These are phyloP conservation scores for Daldinia bambusicola DNA, from an alignment of 495 filamentous ascomycete genomes.

Conservation along the genomic window DNA sequence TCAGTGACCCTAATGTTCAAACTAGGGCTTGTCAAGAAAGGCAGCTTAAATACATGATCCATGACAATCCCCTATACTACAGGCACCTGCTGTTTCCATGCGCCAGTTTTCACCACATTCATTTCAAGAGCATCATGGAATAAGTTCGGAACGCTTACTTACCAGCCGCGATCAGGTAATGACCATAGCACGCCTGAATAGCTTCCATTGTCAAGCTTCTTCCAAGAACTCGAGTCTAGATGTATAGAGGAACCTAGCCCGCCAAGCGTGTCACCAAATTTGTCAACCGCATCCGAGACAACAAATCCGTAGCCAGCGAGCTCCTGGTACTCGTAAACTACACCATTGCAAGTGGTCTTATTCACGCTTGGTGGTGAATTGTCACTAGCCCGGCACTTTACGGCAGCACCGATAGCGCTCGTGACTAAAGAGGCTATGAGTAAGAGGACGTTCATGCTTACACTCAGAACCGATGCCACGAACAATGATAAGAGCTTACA, in stretches of 20 bases:
- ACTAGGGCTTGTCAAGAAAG: too few species aligned
- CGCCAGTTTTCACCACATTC: background rate
- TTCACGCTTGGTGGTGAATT: slow-evolving; percentile 23
- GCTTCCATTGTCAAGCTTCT: slow-evolving; percentile 59
- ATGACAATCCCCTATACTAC: background rate
- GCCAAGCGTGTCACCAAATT: slow-evolving; percentile 78
- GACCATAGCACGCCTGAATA: slow-evolving; percentile 74
- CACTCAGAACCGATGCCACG: background rate
- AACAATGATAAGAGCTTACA: background rate
- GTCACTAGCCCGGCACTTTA: background rate
- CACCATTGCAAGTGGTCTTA: slow-evolving; percentile 65
- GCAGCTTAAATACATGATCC: background rate
- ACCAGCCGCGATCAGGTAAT: slow-evolving; percentile 80
- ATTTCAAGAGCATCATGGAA: background rate
- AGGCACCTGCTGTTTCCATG: background rate
- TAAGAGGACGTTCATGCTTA: slow-evolving; percentile 30
- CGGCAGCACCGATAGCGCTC: slow-evolving; percentile 21
- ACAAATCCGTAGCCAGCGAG: slow-evolving; percentile 78
- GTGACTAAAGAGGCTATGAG: slow-evolving; percentile 20
- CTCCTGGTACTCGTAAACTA: slow-evolving; percentile 72
- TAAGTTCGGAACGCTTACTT: slow-evolving; percentile 3
- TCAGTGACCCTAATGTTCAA: slow-evolving; percentile 4
- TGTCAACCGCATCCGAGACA: slow-evolving; percentile 68
- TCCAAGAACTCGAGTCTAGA: slow-evolving; percentile 71
- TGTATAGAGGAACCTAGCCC: slow-evolving; percentile 75